phyloP scores from a whole-genome alignment of 2,329 filamentous ascomycete genomes.

The Pseudogymnoascus sp. region DNA sequence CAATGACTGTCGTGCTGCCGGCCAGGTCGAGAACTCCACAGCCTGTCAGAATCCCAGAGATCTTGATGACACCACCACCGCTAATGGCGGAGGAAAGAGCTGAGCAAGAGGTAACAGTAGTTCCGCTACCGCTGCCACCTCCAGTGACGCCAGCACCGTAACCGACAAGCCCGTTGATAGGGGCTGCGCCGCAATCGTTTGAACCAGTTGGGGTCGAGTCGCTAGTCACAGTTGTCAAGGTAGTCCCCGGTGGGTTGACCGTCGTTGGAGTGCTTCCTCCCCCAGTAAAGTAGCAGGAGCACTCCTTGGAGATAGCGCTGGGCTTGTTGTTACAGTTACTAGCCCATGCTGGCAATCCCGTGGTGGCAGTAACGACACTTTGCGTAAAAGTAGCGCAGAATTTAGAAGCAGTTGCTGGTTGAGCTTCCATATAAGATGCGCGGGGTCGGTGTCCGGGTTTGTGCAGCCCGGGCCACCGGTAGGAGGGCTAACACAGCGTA shows the following conservation, averaged over 20 bases:
- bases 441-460: neutral
- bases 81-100: conserved; percentile 33
- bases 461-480: neutral
- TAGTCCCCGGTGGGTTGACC: conserved; percentile 16
- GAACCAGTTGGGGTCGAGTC: neutral
- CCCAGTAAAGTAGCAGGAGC: conserved; percentile 26
- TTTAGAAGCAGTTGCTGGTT: conserved; percentile 13
- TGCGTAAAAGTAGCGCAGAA: conserved; percentile 13
- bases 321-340: conserved; percentile 24
- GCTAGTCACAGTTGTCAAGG: conserved; percentile 16
- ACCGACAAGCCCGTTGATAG: neutral
- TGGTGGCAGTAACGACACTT: conserved; percentile 21
- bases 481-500: neutral
- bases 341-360: conserved; percentile 27
- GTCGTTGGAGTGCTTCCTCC: conserved; percentile 17
- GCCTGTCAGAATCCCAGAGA: conserved; percentile 35
- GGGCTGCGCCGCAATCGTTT: neutral
- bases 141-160: conserved; percentile 29
- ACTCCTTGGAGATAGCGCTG: conserved; percentile 30
- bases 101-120: conserved; percentile 40
- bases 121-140: conserved; percentile 37
- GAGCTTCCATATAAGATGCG: conserved; percentile 7
- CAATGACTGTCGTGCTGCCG: conserved; percentile 39
- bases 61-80: conserved; percentile 31
- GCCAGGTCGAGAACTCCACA: conserved; percentile 33